Percentiles rank a stretch among this genome's conserved stretches.
phyloP scores from a whole-genome alignment of 2,329 filamentous ascomycete species.

The Trichophyton simii region DNA sequence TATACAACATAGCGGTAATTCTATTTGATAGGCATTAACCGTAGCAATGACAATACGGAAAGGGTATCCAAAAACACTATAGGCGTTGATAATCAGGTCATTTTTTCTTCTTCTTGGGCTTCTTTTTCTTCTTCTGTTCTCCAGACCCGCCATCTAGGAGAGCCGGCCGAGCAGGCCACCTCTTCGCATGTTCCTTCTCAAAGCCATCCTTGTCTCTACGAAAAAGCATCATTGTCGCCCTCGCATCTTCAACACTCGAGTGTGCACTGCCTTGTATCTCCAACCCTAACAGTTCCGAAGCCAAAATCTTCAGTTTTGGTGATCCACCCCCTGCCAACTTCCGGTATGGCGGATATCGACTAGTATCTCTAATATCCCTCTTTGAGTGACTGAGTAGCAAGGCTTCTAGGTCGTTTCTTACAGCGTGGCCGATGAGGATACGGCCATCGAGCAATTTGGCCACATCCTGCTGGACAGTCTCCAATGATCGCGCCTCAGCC shows the following conservation, averaged over 20 bases:
- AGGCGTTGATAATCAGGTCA: conserved; percentile 13
- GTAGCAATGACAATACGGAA: background rate
- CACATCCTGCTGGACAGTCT: conserved; percentile 63
- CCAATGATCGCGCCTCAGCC: conserved; percentile 55
- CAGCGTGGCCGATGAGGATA: conserved; percentile 70
- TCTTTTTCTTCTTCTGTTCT: conserved; percentile 36
- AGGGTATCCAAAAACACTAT: background rate
- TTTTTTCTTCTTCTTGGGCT: conserved; percentile 35
- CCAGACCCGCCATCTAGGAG: conserved; percentile 19
- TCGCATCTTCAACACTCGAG: conserved; percentile 61
- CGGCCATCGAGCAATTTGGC: conserved; percentile 55
- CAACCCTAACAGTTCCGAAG: conserved; percentile 44
- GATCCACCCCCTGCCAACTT: conserved; percentile 41
- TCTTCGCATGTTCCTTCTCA: conserved; percentile 64
- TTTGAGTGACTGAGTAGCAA: conserved; percentile 67
- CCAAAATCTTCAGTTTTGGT: conserved; percentile 44
- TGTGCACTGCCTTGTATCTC: conserved; percentile 50
- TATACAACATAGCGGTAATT: no score
- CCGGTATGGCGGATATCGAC: conserved; percentile 61
- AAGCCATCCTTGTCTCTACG: conserved; percentile 71
- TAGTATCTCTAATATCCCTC: conserved; percentile 72
- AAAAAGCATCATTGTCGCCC: conserved; percentile 82
- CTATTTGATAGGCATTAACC: background rate
- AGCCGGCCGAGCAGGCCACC: conserved; percentile 39
- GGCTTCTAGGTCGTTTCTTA: conserved; percentile 63